phyloP scores from a whole-genome alignment of 2,329 filamentous ascomycete genomes.

The Hysterium pulicare region DNA sequence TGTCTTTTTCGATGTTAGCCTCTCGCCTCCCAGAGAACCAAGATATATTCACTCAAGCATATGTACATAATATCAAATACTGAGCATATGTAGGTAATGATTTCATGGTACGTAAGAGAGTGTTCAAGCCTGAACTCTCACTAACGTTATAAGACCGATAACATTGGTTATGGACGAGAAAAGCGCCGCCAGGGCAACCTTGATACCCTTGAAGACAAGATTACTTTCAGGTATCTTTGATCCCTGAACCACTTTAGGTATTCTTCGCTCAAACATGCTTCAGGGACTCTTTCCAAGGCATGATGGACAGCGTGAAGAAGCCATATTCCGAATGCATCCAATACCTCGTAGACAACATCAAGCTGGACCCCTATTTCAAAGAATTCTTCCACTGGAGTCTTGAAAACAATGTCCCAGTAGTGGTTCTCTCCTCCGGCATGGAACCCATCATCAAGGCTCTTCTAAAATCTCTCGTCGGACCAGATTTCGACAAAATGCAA shows the following conservation, averaged over 20 bases:
- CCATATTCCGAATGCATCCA: conserved; percentile 81
- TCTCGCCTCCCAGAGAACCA: too few relatives aligned
- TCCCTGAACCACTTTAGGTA: neutral
- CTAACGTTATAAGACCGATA: conserved; percentile 73
- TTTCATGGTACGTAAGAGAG: conserved; percentile 50
- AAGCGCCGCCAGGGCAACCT: conserved; percentile 70
- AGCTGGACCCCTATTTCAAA: conserved; percentile 82
- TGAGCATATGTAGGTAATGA: conserved; percentile 55
- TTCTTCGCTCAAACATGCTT: neutral
- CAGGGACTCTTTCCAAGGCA: conserved; percentile 78
- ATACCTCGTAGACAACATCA: conserved; percentile 75
- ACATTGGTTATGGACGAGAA: conserved; percentile 75
- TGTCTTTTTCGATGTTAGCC: too few relatives aligned
- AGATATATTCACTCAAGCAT: neutral
- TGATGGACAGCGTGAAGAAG: conserved; percentile 82
- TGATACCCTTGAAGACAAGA: conserved; percentile 68
- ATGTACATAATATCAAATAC: too few relatives aligned
- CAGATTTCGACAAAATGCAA: conserved; percentile 72
- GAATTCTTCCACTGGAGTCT: conserved; percentile 83
- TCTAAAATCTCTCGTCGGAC: conserved; percentile 76
- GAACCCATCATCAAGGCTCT: conserved; percentile 83
- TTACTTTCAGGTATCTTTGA: conserved; percentile 62
- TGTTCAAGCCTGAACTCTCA: conserved; percentile 1
- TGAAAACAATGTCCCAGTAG: conserved; percentile 81
- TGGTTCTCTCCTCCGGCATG: conserved; percentile 92